phyloP scores from a whole-genome alignment of 2,329 filamentous ascomycete genomes.

The Cladosporium sp. region DNA sequence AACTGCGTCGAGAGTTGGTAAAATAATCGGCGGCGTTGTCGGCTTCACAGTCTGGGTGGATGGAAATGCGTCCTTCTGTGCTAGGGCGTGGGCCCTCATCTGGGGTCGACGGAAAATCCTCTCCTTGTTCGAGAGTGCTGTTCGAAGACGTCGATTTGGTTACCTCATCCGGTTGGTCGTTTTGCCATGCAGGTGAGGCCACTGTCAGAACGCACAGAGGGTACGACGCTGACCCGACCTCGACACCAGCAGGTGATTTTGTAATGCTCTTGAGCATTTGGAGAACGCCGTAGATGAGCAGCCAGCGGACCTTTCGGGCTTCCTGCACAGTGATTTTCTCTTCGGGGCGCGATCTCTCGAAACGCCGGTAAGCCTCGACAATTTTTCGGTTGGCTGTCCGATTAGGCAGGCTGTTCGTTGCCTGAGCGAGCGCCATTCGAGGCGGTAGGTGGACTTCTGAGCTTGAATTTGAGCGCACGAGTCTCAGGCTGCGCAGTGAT shows the following conservation, averaged over 20 bases:
- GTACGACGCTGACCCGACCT: constrained; percentile 53
- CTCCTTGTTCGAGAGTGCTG: background rate
- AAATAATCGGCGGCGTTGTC: constrained; percentile 34
- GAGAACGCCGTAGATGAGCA: constrained; percentile 65
- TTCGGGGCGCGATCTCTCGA: constrained; percentile 57
- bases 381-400: constrained; percentile 42
- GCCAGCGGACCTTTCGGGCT: constrained; percentile 71
- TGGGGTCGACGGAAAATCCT: background rate
- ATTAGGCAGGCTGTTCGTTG: constrained; percentile 40
- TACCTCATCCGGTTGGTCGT: background rate
- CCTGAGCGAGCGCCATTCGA: constrained; percentile 47
- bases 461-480: constrained; percentile 34
- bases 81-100: background rate
- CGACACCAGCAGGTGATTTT: constrained; percentile 55
- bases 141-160: too few species aligned
- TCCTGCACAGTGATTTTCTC: constrained; percentile 58
- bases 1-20: constrained; percentile 17
- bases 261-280: constrained; percentile 65
- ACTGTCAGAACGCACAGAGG: constrained; percentile 42
- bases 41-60: constrained; percentile 43
- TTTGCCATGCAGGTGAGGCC: background rate
- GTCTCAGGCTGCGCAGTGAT: constrained; percentile 30
- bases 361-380: constrained; percentile 62
- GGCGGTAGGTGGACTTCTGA: constrained; percentile 41
- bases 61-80: constrained; percentile 25